A percentile compares a stretch with the other conserved stretches of the same genome.
Evolutionary conservation across 169 alveolate genomes (phyloP).

Genomic region (Plasmodium blacklocki): DNA sequence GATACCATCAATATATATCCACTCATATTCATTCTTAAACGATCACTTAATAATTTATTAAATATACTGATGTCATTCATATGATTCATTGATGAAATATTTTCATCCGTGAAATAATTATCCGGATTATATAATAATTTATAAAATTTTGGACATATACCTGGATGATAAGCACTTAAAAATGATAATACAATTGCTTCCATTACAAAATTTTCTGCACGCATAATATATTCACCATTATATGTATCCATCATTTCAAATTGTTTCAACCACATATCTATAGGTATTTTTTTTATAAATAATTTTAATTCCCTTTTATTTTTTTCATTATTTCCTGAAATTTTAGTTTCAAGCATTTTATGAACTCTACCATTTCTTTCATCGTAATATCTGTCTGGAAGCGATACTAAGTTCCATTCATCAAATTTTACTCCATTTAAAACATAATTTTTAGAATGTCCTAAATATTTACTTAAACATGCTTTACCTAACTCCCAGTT

Average conservation of each 20-base stretch:
- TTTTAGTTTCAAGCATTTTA: constrained; percentile 71
- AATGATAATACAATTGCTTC: constrained; percentile 87
- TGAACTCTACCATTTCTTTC: constrained; percentile 78
- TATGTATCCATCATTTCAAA: constrained; percentile 79
- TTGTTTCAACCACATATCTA: constrained; percentile 84
- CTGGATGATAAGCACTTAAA: constrained; percentile 61
- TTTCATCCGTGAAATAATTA: background rate
- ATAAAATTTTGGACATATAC: constrained; percentile 81
- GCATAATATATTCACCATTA: constrained; percentile 84
- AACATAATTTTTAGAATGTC: constrained; percentile 32
- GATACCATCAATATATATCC: too few species aligned
- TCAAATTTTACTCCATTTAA: constrained; percentile 78
- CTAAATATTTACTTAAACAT: background rate
- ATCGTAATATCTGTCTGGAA: constrained; percentile 72
- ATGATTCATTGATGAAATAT: background rate
- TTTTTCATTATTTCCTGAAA: constrained; percentile 32
- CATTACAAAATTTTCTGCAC: constrained; percentile 88
- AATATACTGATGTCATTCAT: too few species aligned
- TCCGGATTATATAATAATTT: constrained; percentile 80
- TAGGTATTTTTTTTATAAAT: constrained; percentile 84
- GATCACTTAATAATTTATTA: too few species aligned
- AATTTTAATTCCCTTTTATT: constrained; percentile 46
- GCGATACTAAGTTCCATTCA: constrained; percentile 76
- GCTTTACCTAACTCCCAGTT: constrained; percentile 11
- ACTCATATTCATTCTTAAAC: too few species aligned